Evolutionary conservation across 148 eudicot species (phyloP).

Genomic region (Chenopodium suecicum): DNA sequence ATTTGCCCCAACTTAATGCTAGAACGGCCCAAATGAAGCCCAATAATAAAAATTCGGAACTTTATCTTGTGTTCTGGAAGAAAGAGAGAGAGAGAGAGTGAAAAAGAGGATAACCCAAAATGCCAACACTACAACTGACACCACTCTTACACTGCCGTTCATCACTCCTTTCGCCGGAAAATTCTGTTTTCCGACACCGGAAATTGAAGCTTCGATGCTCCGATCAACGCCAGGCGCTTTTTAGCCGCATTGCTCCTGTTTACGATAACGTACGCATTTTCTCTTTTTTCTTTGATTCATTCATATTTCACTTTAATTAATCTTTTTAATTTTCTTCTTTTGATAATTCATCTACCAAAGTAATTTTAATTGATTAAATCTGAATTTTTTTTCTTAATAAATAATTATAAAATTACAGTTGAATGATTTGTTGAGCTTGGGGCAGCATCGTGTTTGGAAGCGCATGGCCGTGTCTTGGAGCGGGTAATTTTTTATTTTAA

Average conservation of each 20-base stretch:
- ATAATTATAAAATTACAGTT: slow-evolving; percentile 35
- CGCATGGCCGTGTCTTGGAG: slow-evolving; percentile 95
- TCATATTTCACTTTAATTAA: neutral
- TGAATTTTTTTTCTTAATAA: neutral
- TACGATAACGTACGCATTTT: slow-evolving; percentile 69
- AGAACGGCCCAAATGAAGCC: no score
- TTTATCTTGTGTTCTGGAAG: no score
- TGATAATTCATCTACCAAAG: neutral
- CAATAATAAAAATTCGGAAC: no score
- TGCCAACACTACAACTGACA: neutral
- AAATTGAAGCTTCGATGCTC: slow-evolving; percentile 25
- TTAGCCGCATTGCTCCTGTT: slow-evolving; percentile 87
- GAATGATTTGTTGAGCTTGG: slow-evolving; percentile 86
- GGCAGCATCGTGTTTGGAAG: slow-evolving; percentile 93
- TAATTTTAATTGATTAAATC: neutral
- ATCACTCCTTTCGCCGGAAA: slow-evolving; percentile 13
- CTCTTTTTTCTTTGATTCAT: neutral
- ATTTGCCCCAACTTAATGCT: no score
- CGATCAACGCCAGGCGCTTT: slow-evolving; percentile 61
- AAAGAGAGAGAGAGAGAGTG: neutral
- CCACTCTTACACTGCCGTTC: neutral
- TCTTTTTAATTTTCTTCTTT: neutral
- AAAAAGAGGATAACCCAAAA: slow-evolving; percentile 20
- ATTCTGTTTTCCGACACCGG: slow-evolving; percentile 1
- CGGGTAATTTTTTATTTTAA: slow-evolving; percentile 42